Percentiles rank a stretch among this genome's conserved stretches.
phyloP scores from a whole-genome alignment of 305 asterid genomes.

The Lippia alba region DNA sequence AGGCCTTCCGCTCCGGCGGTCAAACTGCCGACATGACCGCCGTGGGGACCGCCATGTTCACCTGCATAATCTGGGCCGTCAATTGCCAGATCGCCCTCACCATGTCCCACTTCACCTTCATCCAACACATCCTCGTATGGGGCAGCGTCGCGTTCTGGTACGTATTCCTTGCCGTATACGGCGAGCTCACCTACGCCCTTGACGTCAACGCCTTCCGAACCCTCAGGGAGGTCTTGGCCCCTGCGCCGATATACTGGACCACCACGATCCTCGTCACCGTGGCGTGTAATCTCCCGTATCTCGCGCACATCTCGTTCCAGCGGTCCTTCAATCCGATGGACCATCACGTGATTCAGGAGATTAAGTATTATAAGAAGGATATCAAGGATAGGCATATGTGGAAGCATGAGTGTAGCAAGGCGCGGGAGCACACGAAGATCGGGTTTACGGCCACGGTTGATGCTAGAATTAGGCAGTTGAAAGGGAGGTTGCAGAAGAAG shows the following conservation, averaged over 20 bases:
- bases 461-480: constrained; percentile 67
- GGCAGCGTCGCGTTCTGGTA: constrained; percentile 68
- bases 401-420: constrained; percentile 67
- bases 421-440: constrained; percentile 64
- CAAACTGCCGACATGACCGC: constrained; percentile 82
- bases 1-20: constrained; percentile 75
- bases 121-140: constrained; percentile 72
- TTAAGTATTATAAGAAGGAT: constrained; percentile 65
- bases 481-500: constrained; percentile 59
- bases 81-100: constrained; percentile 70
- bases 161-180: constrained; percentile 51
- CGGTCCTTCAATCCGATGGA: constrained; percentile 56
- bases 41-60: constrained; percentile 69
- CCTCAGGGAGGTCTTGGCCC: constrained; percentile 59
- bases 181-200: constrained; percentile 46
- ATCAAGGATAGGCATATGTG: constrained; percentile 73
- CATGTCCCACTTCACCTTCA: constrained; percentile 69
- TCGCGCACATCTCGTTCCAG: constrained; percentile 57
- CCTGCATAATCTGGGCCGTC: constrained; percentile 72
- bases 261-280: constrained; percentile 49
- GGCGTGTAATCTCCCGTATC: constrained; percentile 60
- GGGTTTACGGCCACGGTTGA: constrained; percentile 87
- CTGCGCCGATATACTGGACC: constrained; percentile 64
- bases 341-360: constrained; percentile 76
- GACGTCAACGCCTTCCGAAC: constrained; percentile 55